These are phyloP conservation scores for Teratosphaeria viscida DNA, from an alignment of 2,329 filamentous ascomycete species.

Conservation along the genomic window DNA sequence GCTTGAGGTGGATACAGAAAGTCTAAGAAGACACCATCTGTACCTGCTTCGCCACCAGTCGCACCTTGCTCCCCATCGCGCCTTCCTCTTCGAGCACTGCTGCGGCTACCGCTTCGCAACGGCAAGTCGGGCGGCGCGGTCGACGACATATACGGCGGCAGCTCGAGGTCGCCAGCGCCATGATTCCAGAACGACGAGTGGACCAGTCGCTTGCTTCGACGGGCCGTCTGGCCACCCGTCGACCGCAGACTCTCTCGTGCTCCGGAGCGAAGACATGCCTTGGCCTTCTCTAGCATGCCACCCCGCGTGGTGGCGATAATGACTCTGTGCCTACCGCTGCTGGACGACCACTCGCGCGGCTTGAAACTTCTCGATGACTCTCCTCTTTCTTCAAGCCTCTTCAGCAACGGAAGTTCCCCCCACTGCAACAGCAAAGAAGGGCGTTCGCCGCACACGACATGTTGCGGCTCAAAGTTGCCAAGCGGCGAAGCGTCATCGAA, in stretches of 20 bases:
- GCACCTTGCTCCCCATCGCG: background rate
- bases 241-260: slow-evolving; percentile 39
- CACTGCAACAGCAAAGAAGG: background rate
- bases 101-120: slow-evolving; percentile 5
- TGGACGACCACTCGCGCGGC: background rate
- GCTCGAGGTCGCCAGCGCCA: slow-evolving; percentile 38
- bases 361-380: background rate
- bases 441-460: background rate
- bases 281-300: slow-evolving; percentile 50
- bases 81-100: background rate
- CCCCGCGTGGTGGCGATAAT: slow-evolving; percentile 6
- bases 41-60: background rate
- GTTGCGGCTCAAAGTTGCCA: background rate
- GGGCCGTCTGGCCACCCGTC: slow-evolving; percentile 24
- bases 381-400: background rate
- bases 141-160: slow-evolving; percentile 20
- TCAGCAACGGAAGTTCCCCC: background rate
- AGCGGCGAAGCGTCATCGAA: background rate
- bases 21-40: slow-evolving; percentile 28
- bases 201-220: slow-evolving; percentile 38
- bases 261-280: slow-evolving; percentile 49
- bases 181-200: slow-evolving; percentile 49
- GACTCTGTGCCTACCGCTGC: background rate
- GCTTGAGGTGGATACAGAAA: slow-evolving; percentile 40
- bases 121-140: slow-evolving; percentile 5